Percentiles rank a stretch among this genome's conserved stretches.
Evolutionary conservation across 129 eudicot genomes (phyloP).

Genomic region (Flaveria brownii): DNA sequence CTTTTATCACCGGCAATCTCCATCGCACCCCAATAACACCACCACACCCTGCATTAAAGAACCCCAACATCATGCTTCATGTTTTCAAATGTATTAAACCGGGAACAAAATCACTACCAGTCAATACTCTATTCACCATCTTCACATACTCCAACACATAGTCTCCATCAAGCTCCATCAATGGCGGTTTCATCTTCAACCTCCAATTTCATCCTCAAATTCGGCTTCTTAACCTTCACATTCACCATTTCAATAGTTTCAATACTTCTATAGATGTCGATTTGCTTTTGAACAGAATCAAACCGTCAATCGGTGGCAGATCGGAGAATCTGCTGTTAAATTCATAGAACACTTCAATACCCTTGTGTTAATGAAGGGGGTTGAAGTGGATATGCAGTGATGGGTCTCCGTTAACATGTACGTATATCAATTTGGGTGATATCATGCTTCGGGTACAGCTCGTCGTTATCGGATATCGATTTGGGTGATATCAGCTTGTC

Average conservation of each 20-base stretch:
- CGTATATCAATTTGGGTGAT: not conserved
- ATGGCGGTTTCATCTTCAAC: too few species aligned
- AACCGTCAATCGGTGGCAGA: constrained; percentile 67
- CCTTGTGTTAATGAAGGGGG: constrained; percentile 93
- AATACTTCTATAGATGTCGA: constrained; percentile 39
- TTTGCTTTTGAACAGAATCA: constrained; percentile 55
- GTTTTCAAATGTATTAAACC: too few species aligned
- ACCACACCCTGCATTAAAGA: too few species aligned
- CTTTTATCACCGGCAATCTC: too few species aligned
- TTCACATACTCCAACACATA: too few species aligned
- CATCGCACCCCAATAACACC: too few species aligned
- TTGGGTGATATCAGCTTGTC: constrained; percentile 60
- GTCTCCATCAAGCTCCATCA: too few species aligned
- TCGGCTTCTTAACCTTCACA: not conserved
- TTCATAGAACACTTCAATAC: constrained; percentile 71
- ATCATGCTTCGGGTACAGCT: constrained; percentile 55
- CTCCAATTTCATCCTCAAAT: constrained; percentile 13
- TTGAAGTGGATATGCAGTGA: constrained; percentile 60
- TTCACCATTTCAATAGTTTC: not conserved
- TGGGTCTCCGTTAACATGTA: constrained; percentile 44
- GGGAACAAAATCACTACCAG: too few species aligned
- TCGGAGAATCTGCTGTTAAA: constrained; percentile 50
- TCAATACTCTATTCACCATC: too few species aligned
- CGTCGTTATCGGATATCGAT: constrained; percentile 74
- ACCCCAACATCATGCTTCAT: too few species aligned